phyloP scores from a whole-genome alignment of 805 yeast species.

The Wickerhamomyces hampshirensis region DNA sequence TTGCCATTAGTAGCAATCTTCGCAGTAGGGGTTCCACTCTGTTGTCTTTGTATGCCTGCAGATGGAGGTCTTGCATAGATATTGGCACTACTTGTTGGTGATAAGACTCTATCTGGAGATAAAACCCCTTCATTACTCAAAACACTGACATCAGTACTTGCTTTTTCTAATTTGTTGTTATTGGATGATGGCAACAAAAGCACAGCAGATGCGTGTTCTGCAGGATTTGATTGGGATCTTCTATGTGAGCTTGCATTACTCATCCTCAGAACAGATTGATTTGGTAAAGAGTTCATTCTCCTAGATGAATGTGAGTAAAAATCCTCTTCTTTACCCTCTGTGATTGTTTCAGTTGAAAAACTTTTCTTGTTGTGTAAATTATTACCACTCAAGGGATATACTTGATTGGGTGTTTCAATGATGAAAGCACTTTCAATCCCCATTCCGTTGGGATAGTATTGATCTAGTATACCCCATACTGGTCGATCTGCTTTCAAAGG shows the following conservation, averaged over 20 bases:
- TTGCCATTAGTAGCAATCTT: slow-evolving; percentile 10
- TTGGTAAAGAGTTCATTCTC: slow-evolving; percentile 18
- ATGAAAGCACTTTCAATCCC: slow-evolving; percentile 57
- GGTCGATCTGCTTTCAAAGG: slow-evolving; percentile 55
- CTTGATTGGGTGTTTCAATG: slow-evolving; percentile 39
- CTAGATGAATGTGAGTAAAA: slow-evolving; percentile 6
- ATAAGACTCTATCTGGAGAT: slow-evolving; percentile 3
- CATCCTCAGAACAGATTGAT: slow-evolving; percentile 6
- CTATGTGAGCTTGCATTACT: slow-evolving; percentile 14
- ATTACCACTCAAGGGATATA: slow-evolving; percentile 3
- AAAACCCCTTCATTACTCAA: neutral
- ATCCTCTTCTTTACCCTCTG: slow-evolving; percentile 22
- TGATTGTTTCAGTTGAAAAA: slow-evolving; percentile 19
- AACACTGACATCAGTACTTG: neutral
- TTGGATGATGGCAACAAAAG: slow-evolving; percentile 19
- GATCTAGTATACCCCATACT: slow-evolving; percentile 55
- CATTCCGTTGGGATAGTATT: slow-evolving; percentile 66
- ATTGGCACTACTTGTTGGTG: slow-evolving; percentile 1
- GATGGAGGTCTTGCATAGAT: no score
- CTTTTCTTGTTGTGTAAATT: slow-evolving; percentile 9
- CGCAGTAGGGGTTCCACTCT: neutral
- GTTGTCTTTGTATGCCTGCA: neutral
- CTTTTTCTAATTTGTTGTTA: neutral
- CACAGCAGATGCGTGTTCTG: slow-evolving; percentile 23
- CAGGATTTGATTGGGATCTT: slow-evolving; percentile 24